Conservation (phyloP, 2,329 filamentous ascomycete species). For the Chaetomiaceae sp. region DNA sequence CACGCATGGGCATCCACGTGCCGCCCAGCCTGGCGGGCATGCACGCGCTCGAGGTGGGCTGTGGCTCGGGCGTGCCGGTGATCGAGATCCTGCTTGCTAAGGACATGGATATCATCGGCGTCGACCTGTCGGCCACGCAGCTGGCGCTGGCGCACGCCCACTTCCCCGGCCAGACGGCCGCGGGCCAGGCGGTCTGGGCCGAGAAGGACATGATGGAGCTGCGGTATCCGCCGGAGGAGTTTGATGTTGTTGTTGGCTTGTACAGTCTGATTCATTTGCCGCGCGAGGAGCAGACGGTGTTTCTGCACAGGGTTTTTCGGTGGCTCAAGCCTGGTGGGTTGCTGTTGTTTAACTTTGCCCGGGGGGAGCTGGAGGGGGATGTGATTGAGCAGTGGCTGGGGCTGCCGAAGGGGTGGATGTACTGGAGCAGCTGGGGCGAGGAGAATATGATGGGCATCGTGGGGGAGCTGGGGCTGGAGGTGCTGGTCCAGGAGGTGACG, state of each 20-base stretch:
- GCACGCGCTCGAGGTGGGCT: constrained; percentile 39
- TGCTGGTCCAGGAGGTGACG: constrained; percentile 30
- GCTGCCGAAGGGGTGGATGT: constrained; percentile 40
- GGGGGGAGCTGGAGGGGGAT: constrained; percentile 25
- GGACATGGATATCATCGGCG: constrained; percentile 31
- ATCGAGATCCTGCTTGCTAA: constrained; percentile 31
- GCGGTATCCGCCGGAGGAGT: constrained; percentile 28
- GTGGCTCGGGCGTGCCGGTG: constrained; percentile 37
- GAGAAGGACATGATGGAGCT: constrained; percentile 38
- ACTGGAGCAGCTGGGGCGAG: constrained; percentile 38
- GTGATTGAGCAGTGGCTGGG: constrained; percentile 36
- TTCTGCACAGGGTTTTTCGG: constrained; percentile 38
- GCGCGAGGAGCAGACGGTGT: constrained; percentile 42
- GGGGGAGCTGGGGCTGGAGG: constrained; percentile 29
- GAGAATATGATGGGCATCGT: constrained; percentile 32
- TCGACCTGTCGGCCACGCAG: constrained; percentile 40
- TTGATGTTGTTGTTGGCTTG: constrained; percentile 48
- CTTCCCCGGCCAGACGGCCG: constrained; percentile 15
- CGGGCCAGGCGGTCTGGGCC: constrained; percentile 14
- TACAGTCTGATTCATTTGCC: constrained; percentile 54
- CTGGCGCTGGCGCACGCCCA: constrained; percentile 30
- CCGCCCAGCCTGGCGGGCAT: constrained; percentile 15
- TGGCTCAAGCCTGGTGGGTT: constrained; percentile 51
- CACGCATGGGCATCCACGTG: constrained; percentile 20
- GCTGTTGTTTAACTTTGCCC: constrained; percentile 45